Conservation (phyloP, 192 early-diverging fungal genomes). For the Coemansia sp. region DNA sequence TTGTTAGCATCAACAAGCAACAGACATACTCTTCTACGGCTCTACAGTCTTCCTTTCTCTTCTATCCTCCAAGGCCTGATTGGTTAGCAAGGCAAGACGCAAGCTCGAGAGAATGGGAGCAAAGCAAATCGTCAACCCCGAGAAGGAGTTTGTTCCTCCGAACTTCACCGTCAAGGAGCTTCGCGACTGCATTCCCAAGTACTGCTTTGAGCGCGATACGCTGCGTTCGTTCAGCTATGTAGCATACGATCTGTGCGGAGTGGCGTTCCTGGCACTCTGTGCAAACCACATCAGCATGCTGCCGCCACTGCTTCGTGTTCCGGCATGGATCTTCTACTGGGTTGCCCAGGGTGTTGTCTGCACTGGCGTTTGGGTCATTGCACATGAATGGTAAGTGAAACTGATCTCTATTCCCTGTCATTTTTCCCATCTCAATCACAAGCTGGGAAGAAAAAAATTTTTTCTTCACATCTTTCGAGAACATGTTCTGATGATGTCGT, state of each 20-base stretch:
- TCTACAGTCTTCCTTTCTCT: background rate
- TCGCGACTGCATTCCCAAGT: constrained; percentile 83
- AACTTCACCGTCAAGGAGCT: constrained; percentile 89
- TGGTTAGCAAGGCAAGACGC: background rate
- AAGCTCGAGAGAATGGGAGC: constrained; percentile 24
- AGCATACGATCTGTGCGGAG: constrained; percentile 70
- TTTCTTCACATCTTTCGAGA: background rate
- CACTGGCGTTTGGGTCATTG: constrained; percentile 89
- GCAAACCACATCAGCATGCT: constrained; percentile 70
- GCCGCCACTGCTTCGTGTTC: constrained; percentile 48
- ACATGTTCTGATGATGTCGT: background rate
- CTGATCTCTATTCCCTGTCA: background rate
- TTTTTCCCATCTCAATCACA: background rate
- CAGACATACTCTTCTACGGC: background rate
- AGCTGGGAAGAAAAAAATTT: background rate
- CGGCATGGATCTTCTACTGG: constrained; percentile 84
- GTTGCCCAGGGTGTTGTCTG: constrained; percentile 77
- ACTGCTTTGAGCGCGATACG: constrained; percentile 88
- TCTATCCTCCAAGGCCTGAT: background rate
- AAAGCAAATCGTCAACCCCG: constrained; percentile 42
- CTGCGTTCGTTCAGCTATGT: constrained; percentile 80
- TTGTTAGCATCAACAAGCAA: background rate
- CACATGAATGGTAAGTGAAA: constrained; percentile 75
- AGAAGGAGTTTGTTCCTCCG: constrained; percentile 57
- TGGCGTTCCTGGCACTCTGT: constrained; percentile 62